Evolutionary conservation across 176 grass and related monocot genomes (phyloP).

Genomic region (Melocanna baccifera): DNA sequence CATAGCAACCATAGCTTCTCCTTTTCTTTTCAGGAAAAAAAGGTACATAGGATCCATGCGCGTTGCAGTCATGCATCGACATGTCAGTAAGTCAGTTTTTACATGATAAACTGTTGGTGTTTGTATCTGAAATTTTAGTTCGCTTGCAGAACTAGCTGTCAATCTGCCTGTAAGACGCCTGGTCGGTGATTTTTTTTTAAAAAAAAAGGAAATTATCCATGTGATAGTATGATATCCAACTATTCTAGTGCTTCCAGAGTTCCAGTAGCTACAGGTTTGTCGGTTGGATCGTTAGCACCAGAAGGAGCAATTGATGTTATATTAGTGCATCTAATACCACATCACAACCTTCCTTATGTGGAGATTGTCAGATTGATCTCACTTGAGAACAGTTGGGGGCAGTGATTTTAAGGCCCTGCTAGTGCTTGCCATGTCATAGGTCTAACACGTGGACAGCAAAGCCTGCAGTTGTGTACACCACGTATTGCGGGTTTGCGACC

Average conservation of each 20-base stretch:
- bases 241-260: background rate
- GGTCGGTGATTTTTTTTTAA: background rate
- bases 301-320: background rate
- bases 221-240: background rate
- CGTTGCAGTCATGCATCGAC: conserved; percentile 8
- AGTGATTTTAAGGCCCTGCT: background rate
- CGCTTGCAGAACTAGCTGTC: background rate
- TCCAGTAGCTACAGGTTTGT: background rate
- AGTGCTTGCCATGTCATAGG: background rate
- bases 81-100: background rate
- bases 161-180: background rate
- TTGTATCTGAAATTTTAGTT: background rate
- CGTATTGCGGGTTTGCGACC: too few species aligned
- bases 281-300: background rate
- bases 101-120: background rate
- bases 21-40: background rate
- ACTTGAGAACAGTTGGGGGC: background rate
- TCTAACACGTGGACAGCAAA: background rate
- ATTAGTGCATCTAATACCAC: background rate
- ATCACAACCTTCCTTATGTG: background rate
- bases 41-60: conserved; percentile 35
- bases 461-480: too few species aligned
- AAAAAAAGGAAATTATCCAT: background rate
- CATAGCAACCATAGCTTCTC: background rate
- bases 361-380: background rate